These are phyloP conservation scores for Arthrobotrys iridis DNA, from an alignment of 2,329 filamentous ascomycete genomes.

Conservation along the genomic window DNA sequence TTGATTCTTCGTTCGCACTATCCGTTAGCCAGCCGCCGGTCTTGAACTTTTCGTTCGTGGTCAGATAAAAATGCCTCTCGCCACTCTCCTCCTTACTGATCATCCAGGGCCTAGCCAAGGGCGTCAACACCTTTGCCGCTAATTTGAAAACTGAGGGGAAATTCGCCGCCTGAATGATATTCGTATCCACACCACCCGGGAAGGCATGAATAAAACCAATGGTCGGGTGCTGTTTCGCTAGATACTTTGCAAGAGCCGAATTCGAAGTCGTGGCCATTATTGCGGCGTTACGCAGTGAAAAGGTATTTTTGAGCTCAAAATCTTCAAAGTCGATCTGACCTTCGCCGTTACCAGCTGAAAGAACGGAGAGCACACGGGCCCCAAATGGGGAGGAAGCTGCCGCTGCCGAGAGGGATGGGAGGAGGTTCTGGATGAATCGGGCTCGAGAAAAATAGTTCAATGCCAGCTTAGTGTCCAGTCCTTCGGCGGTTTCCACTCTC, in stretches of 20 bases:
- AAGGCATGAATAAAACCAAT: conserved; percentile 62
- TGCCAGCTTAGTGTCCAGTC: conserved; percentile 64
- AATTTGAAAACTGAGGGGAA: conserved; percentile 60
- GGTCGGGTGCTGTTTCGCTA: conserved; percentile 59
- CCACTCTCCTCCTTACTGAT: conserved; percentile 54
- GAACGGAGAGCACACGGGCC: conserved; percentile 63
- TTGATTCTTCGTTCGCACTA: conserved; percentile 51
- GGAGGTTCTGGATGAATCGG: conserved; percentile 63
- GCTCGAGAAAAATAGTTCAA: conserved; percentile 65
- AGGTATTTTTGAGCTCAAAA: conserved; percentile 62
- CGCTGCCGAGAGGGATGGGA: conserved; percentile 60
- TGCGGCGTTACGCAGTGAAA: conserved; percentile 60
- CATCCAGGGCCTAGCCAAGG: conserved; percentile 55
- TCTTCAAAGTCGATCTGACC: conserved; percentile 62
- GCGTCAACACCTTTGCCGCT: conserved; percentile 23
- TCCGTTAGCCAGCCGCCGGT: conserved; percentile 54
- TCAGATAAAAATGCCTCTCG: conserved; percentile 55
- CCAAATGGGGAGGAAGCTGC: conserved; percentile 53
- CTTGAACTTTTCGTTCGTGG: conserved; percentile 55
- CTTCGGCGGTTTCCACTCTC: conserved; percentile 63
- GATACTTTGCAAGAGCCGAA: conserved; percentile 61
- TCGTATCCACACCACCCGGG: conserved; percentile 62
- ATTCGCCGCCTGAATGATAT: conserved; percentile 57
- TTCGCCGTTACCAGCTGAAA: conserved; percentile 60
- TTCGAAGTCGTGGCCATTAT: conserved; percentile 62